These are phyloP conservation scores for Hypoxylon sp. DNA, from an alignment of 2,329 filamentous ascomycete species.

Conservation along the genomic window DNA sequence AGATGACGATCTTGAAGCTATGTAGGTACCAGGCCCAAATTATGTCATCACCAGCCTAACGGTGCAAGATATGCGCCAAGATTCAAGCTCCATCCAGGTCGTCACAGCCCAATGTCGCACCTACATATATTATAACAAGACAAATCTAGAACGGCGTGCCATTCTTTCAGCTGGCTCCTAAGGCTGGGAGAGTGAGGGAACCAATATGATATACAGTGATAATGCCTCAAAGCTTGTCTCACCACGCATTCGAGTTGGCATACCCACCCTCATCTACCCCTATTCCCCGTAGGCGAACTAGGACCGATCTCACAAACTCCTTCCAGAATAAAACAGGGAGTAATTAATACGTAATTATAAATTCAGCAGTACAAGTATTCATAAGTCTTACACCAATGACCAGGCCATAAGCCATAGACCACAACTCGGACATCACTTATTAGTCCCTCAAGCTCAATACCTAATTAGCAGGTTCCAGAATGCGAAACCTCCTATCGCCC, in stretches of 20 bases:
- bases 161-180: not conserved
- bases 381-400: conserved; percentile 8
- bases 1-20: no score
- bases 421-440: not conserved
- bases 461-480: conserved; percentile 15
- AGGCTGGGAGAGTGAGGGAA: conserved; percentile 7
- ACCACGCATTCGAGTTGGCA: not conserved
- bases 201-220: not conserved
- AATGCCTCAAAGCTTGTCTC: not conserved
- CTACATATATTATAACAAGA: conserved; percentile 24
- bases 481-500: conserved; percentile 2
- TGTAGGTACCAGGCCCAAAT: not conserved
- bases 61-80: not conserved
- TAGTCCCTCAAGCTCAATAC: not conserved
- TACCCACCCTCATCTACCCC: not conserved
- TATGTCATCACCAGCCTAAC: conserved; percentile 19
- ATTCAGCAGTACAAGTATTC: not conserved
- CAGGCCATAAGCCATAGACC: not conserved
- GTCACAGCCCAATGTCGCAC: conserved; percentile 18
- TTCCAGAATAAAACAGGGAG: not conserved
- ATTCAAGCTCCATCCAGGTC: not conserved
- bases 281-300: not conserved
- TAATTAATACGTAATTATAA: not conserved
- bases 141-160: conserved; percentile 10
- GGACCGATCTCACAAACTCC: not conserved